Conservation (phyloP, 2,329 filamentous ascomycete species). For the Colletotrichum karsti region DNA sequence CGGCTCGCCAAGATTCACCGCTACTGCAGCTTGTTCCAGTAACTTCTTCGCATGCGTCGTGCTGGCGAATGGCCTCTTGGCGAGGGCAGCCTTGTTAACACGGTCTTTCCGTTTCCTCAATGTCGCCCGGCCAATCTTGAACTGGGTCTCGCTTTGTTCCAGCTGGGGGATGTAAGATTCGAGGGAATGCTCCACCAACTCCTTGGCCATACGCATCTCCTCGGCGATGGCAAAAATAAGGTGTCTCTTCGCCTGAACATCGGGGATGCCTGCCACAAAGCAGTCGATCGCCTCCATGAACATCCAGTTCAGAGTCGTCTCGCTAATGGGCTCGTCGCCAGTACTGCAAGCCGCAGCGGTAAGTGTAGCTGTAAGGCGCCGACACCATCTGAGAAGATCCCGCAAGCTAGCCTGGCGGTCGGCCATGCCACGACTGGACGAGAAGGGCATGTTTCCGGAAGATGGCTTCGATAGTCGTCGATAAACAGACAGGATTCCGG, state of each 20-base stretch:
- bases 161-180: conserved; percentile 76
- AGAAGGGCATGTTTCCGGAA: conserved; percentile 31
- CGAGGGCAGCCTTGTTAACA: conserved; percentile 57
- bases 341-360: conserved; percentile 66
- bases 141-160: conserved; percentile 64
- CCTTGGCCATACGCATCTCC: conserved; percentile 85
- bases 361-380: conserved; percentile 75
- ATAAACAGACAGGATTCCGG: conserved; percentile 68
- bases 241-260: conserved; percentile 64
- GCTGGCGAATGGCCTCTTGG: conserved; percentile 80
- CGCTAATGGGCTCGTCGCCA: conserved; percentile 75
- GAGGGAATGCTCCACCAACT: conserved; percentile 82
- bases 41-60: conserved; percentile 86
- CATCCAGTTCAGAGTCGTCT: conserved; percentile 80
- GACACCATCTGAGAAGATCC: conserved; percentile 93
- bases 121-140: conserved; percentile 73
- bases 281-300: conserved; percentile 95
- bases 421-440: conserved; percentile 54
- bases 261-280: conserved; percentile 84
- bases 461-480: conserved; percentile 57
- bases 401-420: conserved; percentile 70
- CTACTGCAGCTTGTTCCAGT: conserved; percentile 87
- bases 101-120: conserved; percentile 65
- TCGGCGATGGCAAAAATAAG: conserved; percentile 80
- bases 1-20: conserved; percentile 86